These are phyloP conservation scores for Aurantiochytrium sp. DNA, from an alignment of 108 stramenopile species.

Conservation along the genomic window DNA sequence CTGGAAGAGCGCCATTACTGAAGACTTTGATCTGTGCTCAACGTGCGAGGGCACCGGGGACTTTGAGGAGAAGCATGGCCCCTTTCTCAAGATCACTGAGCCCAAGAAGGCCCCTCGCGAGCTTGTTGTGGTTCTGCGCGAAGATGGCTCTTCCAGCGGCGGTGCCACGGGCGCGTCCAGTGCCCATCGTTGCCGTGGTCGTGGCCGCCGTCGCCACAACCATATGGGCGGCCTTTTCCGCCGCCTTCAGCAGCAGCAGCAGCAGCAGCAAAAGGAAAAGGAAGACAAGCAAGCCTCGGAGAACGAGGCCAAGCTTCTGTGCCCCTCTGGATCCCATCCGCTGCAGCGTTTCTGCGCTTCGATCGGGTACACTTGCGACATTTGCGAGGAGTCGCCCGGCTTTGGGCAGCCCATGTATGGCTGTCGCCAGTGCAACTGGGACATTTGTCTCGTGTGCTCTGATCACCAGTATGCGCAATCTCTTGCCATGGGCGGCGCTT, in stretches of 20 bases:
- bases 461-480: neutral
- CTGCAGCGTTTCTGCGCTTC: neutral
- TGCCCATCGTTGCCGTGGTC: neutral
- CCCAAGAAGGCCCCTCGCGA: constrained; percentile 13
- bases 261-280: neutral
- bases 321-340: neutral
- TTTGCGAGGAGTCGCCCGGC: neutral
- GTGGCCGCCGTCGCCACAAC: neutral
- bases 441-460: neutral
- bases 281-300: neutral
- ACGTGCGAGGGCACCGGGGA: neutral
- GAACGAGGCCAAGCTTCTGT: neutral
- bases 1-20: constrained; percentile 11
- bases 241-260: neutral
- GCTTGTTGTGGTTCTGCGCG: neutral
- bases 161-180: neutral
- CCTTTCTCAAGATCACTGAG: constrained; percentile 6
- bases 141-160: neutral
- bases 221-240: neutral
- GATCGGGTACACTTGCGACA: neutral
- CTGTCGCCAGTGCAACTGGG: constrained; percentile 16
- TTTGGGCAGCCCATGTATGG: neutral
- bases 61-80: neutral
- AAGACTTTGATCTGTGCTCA: constrained; percentile 1
- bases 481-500: neutral